Evolutionary conservation across 345 rosid genomes (phyloP).

Genomic region (Gynandropsis gynandra): DNA sequence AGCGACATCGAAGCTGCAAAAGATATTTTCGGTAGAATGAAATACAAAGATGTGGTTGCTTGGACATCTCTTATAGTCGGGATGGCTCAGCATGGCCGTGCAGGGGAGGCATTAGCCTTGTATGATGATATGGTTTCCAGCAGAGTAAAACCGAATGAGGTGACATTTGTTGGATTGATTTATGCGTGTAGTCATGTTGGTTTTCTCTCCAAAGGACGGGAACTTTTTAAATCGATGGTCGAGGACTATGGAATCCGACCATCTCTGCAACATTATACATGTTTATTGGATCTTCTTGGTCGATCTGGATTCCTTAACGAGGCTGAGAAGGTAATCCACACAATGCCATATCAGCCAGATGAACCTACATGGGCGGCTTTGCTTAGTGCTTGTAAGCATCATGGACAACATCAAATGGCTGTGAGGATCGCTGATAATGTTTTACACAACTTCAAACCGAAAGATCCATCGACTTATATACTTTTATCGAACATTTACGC

Average conservation of each 20-base stretch:
- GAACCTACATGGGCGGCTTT: constrained; percentile 86
- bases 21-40: constrained; percentile 42
- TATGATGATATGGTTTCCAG: constrained; percentile 56
- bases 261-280: constrained; percentile 67
- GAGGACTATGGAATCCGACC: constrained; percentile 48
- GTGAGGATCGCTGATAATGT: constrained; percentile 49
- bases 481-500: constrained; percentile 64
- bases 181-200: constrained; percentile 83
- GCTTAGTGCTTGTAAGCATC: constrained; percentile 62
- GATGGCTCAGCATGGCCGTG: constrained; percentile 73
- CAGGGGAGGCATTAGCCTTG: constrained; percentile 47
- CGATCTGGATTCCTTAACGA: constrained; percentile 67
- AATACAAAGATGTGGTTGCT: constrained; percentile 56
- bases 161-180: constrained; percentile 69
- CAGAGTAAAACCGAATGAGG: constrained; percentile 70
- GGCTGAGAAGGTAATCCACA: constrained; percentile 46
- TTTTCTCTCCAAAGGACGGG: constrained; percentile 51
- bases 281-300: constrained; percentile 71
- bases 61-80: constrained; percentile 82
- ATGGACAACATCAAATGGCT: constrained; percentile 43
- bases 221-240: constrained; percentile 52
- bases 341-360: constrained; percentile 70
- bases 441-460: constrained; percentile 36
- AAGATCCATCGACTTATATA: constrained; percentile 58
- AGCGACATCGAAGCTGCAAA: constrained; percentile 58